Conservation (phyloP, 176 grass and related monocot species). For the Phoenix roebelenii region DNA sequence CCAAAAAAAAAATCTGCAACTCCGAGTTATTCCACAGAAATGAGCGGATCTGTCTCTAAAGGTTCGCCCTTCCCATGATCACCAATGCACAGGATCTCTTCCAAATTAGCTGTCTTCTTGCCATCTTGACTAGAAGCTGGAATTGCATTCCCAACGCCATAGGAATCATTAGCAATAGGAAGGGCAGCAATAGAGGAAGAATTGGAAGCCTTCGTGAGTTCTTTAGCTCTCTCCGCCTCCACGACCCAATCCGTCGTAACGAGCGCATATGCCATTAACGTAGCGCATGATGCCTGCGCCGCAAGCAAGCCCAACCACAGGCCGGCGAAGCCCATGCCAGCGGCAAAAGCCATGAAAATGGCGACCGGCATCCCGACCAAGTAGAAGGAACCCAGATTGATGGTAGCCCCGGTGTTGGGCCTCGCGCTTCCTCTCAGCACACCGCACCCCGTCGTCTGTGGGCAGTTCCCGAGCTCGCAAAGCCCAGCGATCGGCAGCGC, state of each 20-base stretch:
- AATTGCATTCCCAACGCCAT: not conserved
- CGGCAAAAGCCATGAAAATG: constrained; percentile 46
- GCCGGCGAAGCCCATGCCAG: constrained; percentile 61
- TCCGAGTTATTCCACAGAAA: not conserved
- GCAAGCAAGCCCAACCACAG: constrained; percentile 89
- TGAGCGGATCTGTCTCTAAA: constrained; percentile 9
- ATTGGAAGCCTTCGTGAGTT: constrained; percentile 28
- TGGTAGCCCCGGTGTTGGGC: constrained; percentile 58
- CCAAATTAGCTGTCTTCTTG: not conserved
- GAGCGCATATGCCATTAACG: constrained; percentile 58
- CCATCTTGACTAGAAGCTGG: not conserved
- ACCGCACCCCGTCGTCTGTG: constrained; percentile 86
- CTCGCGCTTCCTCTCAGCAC: constrained; percentile 77
- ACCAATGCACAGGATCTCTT: not conserved
- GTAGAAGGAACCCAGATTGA: constrained; percentile 93
- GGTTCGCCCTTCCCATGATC: not conserved
- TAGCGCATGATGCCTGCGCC: constrained; percentile 68
- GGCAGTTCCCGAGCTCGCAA: constrained; percentile 96
- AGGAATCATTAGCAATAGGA: not conserved
- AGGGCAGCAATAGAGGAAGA: not conserved
- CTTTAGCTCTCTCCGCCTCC: constrained; percentile 60
- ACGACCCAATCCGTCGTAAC: constrained; percentile 59
- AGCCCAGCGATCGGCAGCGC: constrained; percentile 89
- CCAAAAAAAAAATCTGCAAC: not conserved
- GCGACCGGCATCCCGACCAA: constrained; percentile 94